These are phyloP conservation scores for Sonneratia caseolaris DNA, from an alignment of 345 rosid genomes.

Conservation along the genomic window DNA sequence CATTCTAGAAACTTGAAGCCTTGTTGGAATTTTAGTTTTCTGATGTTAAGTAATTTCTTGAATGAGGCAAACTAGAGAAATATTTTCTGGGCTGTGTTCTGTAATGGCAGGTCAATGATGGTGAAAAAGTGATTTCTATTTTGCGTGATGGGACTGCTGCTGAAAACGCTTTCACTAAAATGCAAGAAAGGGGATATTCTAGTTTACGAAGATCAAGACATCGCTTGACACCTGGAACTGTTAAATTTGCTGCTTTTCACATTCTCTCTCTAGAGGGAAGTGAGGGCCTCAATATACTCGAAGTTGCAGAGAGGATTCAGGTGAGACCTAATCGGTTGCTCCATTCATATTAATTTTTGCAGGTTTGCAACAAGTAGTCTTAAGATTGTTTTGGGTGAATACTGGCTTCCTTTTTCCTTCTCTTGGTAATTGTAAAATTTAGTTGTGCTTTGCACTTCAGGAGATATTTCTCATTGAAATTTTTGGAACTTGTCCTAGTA, in stretches of 20 bases:
- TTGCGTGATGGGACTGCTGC: conserved; percentile 74
- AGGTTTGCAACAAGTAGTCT: not conserved
- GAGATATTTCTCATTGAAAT: not conserved
- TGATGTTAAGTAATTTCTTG: not conserved
- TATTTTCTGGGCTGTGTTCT: not conserved
- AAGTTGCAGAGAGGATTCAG: conserved; percentile 90
- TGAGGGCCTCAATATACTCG: conserved; percentile 68
- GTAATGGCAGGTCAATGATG: conserved; percentile 47
- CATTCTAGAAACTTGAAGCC: not conserved
- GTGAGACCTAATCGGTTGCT: conserved; percentile 21
- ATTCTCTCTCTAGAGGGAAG: conserved; percentile 71
- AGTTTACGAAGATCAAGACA: conserved; percentile 76
- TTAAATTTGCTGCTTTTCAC: conserved; percentile 89
- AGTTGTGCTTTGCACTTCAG: not conserved
- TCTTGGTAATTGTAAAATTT: not conserved
- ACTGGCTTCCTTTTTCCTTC: not conserved
- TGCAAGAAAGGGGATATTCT: conserved; percentile 79
- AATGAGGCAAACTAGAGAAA: not conserved
- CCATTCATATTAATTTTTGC: not conserved
- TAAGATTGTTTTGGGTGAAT: not conserved
- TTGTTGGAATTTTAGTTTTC: not conserved
- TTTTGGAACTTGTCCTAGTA: not conserved
- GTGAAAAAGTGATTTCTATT: conserved; percentile 55
- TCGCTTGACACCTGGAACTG: conserved; percentile 91
- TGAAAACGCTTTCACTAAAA: conserved; percentile 70